Conservation (phyloP, 2,329 filamentous ascomycete species). For the Penicillium sp. region DNA sequence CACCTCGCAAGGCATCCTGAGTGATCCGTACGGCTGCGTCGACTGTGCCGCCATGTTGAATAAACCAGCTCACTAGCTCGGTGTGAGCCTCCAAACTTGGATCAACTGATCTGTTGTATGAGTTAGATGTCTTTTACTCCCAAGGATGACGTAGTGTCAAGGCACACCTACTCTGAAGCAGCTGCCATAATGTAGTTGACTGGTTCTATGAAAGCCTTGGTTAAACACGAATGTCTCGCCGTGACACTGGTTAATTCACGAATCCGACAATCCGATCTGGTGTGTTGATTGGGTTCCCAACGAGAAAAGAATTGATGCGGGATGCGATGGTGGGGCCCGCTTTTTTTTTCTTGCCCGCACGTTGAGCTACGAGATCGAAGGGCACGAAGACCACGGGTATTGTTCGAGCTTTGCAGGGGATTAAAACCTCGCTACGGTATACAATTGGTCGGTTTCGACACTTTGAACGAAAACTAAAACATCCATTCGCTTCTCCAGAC, state of each 20-base stretch:
- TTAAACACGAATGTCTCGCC: background rate
- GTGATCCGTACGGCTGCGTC: slow-evolving; percentile 36
- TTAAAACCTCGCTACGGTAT: background rate
- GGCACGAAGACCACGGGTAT: background rate
- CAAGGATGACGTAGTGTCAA: slow-evolving; percentile 3
- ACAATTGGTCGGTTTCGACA: background rate
- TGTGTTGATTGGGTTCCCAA: slow-evolving; percentile 11
- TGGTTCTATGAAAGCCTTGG: background rate
- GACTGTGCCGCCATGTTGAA: slow-evolving; percentile 32
- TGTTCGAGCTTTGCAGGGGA: background rate
- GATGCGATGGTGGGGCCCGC: slow-evolving; percentile 22
- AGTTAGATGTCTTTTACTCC: slow-evolving; percentile 11
- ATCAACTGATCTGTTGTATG: slow-evolving; percentile 6
- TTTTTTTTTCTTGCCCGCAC: slow-evolving; percentile 15
- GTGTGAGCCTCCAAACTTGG: slow-evolving; percentile 28
- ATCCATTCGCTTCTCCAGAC: slow-evolving; percentile 19
- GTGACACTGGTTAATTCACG: background rate
- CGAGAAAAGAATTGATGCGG: slow-evolving; percentile 23
- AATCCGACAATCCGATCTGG: slow-evolving; percentile 2
- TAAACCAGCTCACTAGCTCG: slow-evolving; percentile 36
- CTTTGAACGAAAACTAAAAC: slow-evolving; percentile 15
- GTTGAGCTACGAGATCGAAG: background rate
- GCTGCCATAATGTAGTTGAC: background rate
- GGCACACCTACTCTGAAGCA: slow-evolving; percentile 4
- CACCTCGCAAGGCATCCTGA: slow-evolving; percentile 35